Evolutionary conservation across 2,329 filamentous ascomycete genomes (phyloP).

Genomic region (Alternaria burnsii): DNA sequence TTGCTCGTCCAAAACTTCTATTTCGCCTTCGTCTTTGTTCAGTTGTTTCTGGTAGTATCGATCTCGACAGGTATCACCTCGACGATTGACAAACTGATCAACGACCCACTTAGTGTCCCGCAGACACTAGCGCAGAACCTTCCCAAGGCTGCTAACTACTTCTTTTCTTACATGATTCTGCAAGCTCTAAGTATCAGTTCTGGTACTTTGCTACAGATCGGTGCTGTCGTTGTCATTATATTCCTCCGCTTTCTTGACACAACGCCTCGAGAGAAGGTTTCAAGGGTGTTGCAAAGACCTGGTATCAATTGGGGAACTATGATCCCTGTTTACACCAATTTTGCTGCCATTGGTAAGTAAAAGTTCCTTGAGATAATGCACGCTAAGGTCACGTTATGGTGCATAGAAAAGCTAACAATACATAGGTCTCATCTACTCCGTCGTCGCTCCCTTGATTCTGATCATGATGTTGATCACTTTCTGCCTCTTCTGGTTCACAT

Average conservation of each 20-base stretch:
- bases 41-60: slow-evolving; percentile 92
- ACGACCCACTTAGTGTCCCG: slow-evolving; percentile 73
- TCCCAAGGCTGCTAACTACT: slow-evolving; percentile 91
- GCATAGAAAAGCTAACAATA: slow-evolving; percentile 13
- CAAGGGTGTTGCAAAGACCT: slow-evolving; percentile 78
- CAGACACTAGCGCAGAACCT: slow-evolving; percentile 78
- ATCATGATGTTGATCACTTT: slow-evolving; percentile 95
- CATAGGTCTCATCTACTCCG: slow-evolving; percentile 77
- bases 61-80: slow-evolving; percentile 79
- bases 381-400: not conserved
- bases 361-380: not conserved
- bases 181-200: slow-evolving; percentile 92
- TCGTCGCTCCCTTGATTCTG: slow-evolving; percentile 89
- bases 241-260: slow-evolving; percentile 82
- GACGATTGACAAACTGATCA: slow-evolving; percentile 69
- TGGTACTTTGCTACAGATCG: slow-evolving; percentile 84
- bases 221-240: slow-evolving; percentile 79
- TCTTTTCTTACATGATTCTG: slow-evolving; percentile 98
- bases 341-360: slow-evolving; percentile 80
- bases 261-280: slow-evolving; percentile 84
- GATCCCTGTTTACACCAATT: slow-evolving; percentile 96
- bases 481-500: slow-evolving; percentile 88
- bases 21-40: slow-evolving; percentile 92
- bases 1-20: slow-evolving; percentile 92
- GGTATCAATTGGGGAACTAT: slow-evolving; percentile 89